phyloP scores from a whole-genome alignment of 1,139 yeast genomes.

The Williopsis jadinii region DNA sequence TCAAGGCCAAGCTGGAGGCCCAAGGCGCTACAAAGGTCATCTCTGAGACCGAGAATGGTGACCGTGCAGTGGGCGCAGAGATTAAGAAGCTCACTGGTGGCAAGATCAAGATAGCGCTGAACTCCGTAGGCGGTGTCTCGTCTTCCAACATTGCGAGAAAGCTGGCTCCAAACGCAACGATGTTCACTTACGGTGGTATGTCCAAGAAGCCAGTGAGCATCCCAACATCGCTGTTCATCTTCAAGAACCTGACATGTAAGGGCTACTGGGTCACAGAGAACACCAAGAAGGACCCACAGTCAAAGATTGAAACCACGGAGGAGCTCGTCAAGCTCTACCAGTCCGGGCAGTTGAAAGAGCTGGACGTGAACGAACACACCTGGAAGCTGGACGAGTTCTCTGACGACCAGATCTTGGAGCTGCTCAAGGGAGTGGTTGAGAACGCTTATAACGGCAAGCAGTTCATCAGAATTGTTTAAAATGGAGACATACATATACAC shows the following conservation, averaged over 20 bases:
- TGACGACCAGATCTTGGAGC: constrained; percentile 43
- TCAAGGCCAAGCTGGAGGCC: constrained; percentile 38
- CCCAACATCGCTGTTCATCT: constrained; percentile 85
- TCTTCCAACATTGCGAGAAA: constrained; percentile 79
- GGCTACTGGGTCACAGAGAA: constrained; percentile 94
- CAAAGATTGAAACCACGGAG: constrained; percentile 52
- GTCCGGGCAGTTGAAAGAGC: constrained; percentile 51
- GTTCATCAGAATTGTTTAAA: constrained; percentile 14
- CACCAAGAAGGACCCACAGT: constrained; percentile 55
- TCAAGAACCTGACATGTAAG: constrained; percentile 75
- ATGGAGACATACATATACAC: too few relatives aligned
- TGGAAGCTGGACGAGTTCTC: constrained; percentile 35
- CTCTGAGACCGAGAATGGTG: constrained; percentile 76
- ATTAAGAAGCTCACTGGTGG: constrained; percentile 60
- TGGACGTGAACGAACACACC: constrained; percentile 44
- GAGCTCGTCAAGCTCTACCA: constrained; percentile 64
- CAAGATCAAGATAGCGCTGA: constrained; percentile 66
- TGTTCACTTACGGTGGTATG: constrained; percentile 97
- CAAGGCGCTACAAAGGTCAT: constrained; percentile 90
- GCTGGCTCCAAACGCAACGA: constrained; percentile 59
- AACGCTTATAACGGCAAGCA: constrained; percentile 26
- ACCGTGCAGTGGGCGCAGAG: constrained; percentile 53
- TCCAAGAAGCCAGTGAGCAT: constrained; percentile 87
- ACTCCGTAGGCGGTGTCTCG: constrained; percentile 90
- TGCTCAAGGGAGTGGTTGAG: constrained; percentile 46